Evolutionary conservation across 352 stramenopile species (phyloP).

Genomic region (Blastocystis sp.): DNA sequence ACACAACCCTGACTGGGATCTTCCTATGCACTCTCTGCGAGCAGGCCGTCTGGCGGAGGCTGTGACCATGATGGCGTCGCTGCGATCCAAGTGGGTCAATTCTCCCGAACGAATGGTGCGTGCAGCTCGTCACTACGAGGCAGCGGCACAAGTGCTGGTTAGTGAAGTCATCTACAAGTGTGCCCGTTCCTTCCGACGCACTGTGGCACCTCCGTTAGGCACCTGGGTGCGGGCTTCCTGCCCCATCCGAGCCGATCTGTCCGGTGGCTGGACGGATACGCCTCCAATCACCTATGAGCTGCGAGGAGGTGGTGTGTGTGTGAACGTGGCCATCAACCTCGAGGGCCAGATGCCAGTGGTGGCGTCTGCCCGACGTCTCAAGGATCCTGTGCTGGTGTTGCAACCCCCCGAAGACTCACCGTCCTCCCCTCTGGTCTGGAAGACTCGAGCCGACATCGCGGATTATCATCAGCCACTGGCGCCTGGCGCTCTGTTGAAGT

Average conservation of each 20-base stretch:
- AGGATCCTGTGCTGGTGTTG: slow-evolving; percentile 58
- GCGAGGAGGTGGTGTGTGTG: slow-evolving; percentile 68
- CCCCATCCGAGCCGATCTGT: slow-evolving; percentile 72
- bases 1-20: slow-evolving; percentile 60
- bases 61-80: slow-evolving; percentile 24
- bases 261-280: slow-evolving; percentile 75
- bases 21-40: slow-evolving; percentile 5
- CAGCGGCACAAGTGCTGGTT: slow-evolving; percentile 46
- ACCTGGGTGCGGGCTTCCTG: slow-evolving; percentile 65
- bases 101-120: slow-evolving; percentile 51
- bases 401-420: slow-evolving; percentile 50
- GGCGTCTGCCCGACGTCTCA: slow-evolving; percentile 30
- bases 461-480: slow-evolving; percentile 63
- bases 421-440: slow-evolving; percentile 50
- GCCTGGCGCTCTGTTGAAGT: slow-evolving; percentile 62
- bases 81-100: slow-evolving; percentile 47
- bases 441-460: slow-evolving; percentile 5
- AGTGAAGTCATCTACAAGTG: slow-evolving; percentile 62
- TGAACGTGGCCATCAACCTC: slow-evolving; percentile 65
- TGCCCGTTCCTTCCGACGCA: slow-evolving; percentile 8
- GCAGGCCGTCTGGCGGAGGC: slow-evolving; percentile 12
- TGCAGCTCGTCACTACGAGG: slow-evolving; percentile 62
- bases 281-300: slow-evolving; percentile 74
- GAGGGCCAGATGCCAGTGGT: slow-evolving; percentile 56
- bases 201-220: slow-evolving; percentile 8